phyloP scores from a whole-genome alignment of 257 asterid genomes.

The Fraxinus quadrangulata region DNA sequence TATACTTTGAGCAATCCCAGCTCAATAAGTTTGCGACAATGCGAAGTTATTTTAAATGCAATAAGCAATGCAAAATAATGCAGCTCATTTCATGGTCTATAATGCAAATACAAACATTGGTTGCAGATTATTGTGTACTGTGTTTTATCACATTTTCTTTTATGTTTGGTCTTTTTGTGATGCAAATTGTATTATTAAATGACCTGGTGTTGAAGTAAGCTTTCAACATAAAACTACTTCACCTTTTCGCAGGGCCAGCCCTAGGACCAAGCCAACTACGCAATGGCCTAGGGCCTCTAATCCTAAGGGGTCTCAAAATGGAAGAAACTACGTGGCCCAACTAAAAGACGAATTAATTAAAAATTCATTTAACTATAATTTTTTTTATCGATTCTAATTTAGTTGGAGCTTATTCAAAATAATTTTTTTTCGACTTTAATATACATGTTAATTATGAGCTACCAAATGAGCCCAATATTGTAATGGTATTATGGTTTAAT shows the following conservation, averaged over 20 bases:
- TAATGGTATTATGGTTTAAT: no score
- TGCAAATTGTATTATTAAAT: neutral
- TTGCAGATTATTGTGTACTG: neutral
- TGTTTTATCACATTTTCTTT: neutral
- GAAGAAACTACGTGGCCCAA: no score
- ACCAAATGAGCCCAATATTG: no score
- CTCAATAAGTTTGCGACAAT: neutral
- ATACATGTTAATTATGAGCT: no score
- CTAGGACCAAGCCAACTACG: no score
- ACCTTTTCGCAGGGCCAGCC: neutral
- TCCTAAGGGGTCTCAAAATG: no score
- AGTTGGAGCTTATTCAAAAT: no score
- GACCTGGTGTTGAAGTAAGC: neutral
- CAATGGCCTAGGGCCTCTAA: no score
- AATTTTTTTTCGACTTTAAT: no score
- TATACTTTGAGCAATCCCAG: neutral
- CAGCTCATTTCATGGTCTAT: neutral
- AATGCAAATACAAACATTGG: neutral
- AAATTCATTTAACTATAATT: no score
- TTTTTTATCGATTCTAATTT: no score
- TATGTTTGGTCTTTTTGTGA: neutral
- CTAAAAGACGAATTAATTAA: no score
- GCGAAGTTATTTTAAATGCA: neutral
- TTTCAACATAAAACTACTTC: neutral
- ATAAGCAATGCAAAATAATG: neutral